Conservation (phyloP, 805 yeast genomes). For the Metschnikowia reukaufii region DNA sequence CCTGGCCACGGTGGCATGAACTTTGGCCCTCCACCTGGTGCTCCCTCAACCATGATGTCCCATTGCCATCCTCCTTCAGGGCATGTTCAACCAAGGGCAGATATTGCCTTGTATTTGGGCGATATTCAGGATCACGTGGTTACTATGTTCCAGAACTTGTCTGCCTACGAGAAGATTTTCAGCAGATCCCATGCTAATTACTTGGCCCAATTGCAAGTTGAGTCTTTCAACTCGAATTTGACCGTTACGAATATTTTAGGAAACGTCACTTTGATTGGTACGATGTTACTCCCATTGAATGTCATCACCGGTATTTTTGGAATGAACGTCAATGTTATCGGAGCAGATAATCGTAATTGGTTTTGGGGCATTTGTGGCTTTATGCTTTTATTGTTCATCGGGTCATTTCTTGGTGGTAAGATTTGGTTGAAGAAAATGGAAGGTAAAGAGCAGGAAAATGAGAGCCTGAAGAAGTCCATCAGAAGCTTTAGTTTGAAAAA, state of each 20-base stretch:
- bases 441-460: constrained; percentile 10
- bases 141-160: constrained; percentile 89
- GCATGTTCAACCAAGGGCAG: constrained; percentile 70
- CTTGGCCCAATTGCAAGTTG: constrained; percentile 91
- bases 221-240: constrained; percentile 81
- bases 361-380: constrained; percentile 64
- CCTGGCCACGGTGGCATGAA: constrained; percentile 28
- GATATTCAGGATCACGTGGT: constrained; percentile 97
- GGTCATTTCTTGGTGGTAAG: constrained; percentile 26
- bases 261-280: constrained; percentile 87
- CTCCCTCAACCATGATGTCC: constrained; percentile 25
- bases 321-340: constrained; percentile 92
- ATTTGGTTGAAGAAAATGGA: constrained; percentile 22
- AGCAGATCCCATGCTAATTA: constrained; percentile 90
- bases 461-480: constrained; percentile 21
- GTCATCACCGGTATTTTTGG: constrained; percentile 90
- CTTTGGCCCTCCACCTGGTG: constrained; percentile 39
- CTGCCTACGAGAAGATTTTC: constrained; percentile 90
- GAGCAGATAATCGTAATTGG: constrained; percentile 33
- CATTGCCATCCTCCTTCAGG: constrained; percentile 23
- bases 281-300: constrained; percentile 86
- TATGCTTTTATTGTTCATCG: constrained; percentile 25
- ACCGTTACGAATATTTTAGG: constrained; percentile 85
- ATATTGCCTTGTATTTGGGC: constrained; percentile 87
- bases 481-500: constrained; percentile 25